Conservation (phyloP, 169 alveolate genomes). For the Plasmodium relictum region DNA sequence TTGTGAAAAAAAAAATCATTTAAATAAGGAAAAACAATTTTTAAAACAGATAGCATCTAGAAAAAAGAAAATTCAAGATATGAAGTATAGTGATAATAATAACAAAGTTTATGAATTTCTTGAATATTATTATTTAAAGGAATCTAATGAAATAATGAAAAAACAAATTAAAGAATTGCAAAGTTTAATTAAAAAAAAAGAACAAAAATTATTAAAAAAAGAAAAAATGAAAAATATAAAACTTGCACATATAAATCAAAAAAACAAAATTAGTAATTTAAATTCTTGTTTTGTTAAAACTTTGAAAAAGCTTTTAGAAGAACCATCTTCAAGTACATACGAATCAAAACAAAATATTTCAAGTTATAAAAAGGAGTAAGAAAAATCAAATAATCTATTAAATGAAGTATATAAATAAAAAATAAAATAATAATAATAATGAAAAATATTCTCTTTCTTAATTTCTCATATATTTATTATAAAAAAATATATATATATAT, state of each 20-base stretch:
- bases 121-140: conserved; percentile 45
- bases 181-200: conserved; percentile 47
- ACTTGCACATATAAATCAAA: conserved; percentile 3
- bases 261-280: conserved; percentile 22
- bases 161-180: conserved; percentile 38
- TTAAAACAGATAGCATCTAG: conserved; percentile 40
- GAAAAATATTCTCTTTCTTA: too few relatives aligned
- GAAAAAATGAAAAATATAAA: conserved; percentile 27
- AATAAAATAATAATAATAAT: too few relatives aligned
- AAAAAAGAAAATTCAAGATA: conserved; percentile 38
- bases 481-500: too few relatives aligned
- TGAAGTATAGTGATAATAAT: background rate
- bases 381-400: too few relatives aligned
- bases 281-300: conserved; percentile 28
- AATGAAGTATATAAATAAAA: too few relatives aligned
- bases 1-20: conserved; percentile 59
- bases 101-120: conserved; percentile 29
- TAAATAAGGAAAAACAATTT: conserved; percentile 54
- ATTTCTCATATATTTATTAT: too few relatives aligned
- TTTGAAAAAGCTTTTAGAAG: conserved; percentile 28
- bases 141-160: conserved; percentile 40
- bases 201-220: conserved; percentile 1
- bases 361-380: too few relatives aligned
- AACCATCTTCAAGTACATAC: background rate
- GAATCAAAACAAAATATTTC: background rate